A percentile compares a stretch with the other conserved stretches of the same genome.
Evolutionary conservation across 257 asterid genomes (phyloP).

Genomic region (Haberlea rhodopensis): DNA sequence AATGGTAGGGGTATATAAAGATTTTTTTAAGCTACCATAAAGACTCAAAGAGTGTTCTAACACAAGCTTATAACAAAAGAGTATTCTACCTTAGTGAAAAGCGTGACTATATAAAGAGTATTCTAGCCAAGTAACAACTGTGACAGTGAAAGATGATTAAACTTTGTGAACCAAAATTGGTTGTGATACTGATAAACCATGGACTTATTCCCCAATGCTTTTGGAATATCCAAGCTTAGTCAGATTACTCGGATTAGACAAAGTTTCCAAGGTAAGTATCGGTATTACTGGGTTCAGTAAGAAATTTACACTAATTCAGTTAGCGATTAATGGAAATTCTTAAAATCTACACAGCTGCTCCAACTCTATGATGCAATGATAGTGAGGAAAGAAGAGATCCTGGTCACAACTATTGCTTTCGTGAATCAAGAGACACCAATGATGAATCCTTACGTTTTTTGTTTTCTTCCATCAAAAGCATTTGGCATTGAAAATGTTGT

Average conservation of each 20-base stretch:
- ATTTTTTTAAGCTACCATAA: background rate
- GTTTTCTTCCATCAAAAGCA: conserved; percentile 59
- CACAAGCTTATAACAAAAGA: too few relatives aligned
- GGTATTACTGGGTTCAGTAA: conserved; percentile 9
- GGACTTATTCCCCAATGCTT: background rate
- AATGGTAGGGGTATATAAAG: conserved; percentile 3
- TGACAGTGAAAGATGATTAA: background rate
- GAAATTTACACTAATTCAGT: background rate
- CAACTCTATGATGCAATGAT: background rate
- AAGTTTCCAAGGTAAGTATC: conserved; percentile 6
- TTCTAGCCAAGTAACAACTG: conserved; percentile 1
- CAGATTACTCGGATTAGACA: background rate
- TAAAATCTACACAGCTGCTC: conserved; percentile 10
- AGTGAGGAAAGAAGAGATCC: conserved; percentile 10
- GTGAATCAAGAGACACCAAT: background rate
- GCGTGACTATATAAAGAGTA: background rate
- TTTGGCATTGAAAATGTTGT: conserved; percentile 42
- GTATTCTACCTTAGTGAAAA: background rate
- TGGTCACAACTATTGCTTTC: background rate
- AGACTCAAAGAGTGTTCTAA: too few relatives aligned
- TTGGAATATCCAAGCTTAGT: conserved; percentile 12
- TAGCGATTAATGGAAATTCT: background rate
- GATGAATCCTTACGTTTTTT: conserved; percentile 55
- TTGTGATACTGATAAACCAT: conserved; percentile 10
- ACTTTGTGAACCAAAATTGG: background rate